Percentiles rank a stretch among this genome's conserved stretches.
phyloP scores from a whole-genome alignment of 2,329 filamentous ascomycete genomes.

The Exophiala spinifera region DNA sequence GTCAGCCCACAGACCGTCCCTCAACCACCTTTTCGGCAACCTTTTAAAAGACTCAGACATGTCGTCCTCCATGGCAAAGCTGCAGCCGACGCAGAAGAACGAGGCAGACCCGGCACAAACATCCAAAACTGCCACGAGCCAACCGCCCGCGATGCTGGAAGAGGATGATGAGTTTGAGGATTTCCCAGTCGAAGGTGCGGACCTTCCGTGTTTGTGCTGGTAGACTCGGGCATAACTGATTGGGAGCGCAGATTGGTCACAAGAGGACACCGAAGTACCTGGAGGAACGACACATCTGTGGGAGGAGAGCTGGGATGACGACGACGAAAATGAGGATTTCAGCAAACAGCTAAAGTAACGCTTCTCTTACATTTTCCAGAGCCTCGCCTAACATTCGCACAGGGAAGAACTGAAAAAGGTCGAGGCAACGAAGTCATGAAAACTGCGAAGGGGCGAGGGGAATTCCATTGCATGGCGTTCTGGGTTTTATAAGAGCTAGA shows the following conservation, averaged over 20 bases:
- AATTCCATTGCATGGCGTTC: conserved; percentile 20
- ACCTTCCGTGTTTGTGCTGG: not conserved
- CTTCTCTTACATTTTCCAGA: not conserved
- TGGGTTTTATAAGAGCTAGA: conserved; percentile 10
- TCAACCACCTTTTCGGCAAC: no score
- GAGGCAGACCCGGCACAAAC: conserved; percentile 42
- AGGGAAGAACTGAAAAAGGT: conserved; percentile 90
- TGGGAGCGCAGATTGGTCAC: conserved; percentile 71
- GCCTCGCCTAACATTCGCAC: not conserved
- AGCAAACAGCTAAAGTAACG: conserved; percentile 84
- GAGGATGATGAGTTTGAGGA: conserved; percentile 99
- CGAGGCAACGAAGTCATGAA: conserved; percentile 49
- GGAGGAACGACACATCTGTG: conserved; percentile 76
- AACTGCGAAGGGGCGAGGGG: conserved; percentile 40
- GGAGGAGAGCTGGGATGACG: conserved; percentile 99
- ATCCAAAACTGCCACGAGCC: conserved; percentile 49
- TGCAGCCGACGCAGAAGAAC: conserved; percentile 29
- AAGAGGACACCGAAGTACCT: conserved; percentile 71
- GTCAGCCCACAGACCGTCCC: no score
- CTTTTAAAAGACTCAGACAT: conserved; percentile 3
- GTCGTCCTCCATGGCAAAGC: conserved; percentile 26
- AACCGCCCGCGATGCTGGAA: conserved; percentile 72
- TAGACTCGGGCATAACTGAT: not conserved
- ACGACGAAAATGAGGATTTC: conserved; percentile 95
- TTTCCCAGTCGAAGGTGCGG: conserved; percentile 87